These are phyloP conservation scores for Xylaria sp. DNA, from an alignment of 2,329 filamentous ascomycete genomes.

Conservation along the genomic window DNA sequence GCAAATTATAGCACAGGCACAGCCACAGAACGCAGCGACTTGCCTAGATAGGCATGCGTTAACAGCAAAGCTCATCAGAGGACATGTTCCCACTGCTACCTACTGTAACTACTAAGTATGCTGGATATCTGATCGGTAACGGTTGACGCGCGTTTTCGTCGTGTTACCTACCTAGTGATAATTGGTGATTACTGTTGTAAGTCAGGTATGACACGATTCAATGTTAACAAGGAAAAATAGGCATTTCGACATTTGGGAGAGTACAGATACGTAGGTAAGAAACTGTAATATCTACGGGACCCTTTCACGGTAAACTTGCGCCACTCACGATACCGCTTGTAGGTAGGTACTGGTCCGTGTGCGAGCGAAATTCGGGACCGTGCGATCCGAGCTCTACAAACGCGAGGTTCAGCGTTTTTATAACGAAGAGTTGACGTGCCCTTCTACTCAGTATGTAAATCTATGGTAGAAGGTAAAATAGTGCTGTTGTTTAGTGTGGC, in stretches of 20 bases:
- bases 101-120: neutral
- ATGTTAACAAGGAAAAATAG: slow-evolving; percentile 8
- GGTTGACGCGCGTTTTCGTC: neutral
- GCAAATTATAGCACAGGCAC: slow-evolving; percentile 28
- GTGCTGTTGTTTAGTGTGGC: neutral
- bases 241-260: neutral
- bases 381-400: neutral
- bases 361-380: neutral
- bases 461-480: neutral
- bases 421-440: neutral
- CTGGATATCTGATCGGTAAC: neutral
- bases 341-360: neutral
- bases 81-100: slow-evolving; percentile 13
- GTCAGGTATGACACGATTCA: neutral
- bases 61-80: slow-evolving; percentile 5
- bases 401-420: neutral
- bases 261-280: neutral
- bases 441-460: neutral
- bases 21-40: slow-evolving; percentile 15
- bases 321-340: neutral
- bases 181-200: slow-evolving; percentile 9
- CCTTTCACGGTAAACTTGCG: neutral
- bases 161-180: neutral
- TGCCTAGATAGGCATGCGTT: slow-evolving; percentile 30
- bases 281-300: neutral